Base-by-base conservation (phyloP, 768 basidiomycete genomes). In the Suillus occidentalis region DNA sequence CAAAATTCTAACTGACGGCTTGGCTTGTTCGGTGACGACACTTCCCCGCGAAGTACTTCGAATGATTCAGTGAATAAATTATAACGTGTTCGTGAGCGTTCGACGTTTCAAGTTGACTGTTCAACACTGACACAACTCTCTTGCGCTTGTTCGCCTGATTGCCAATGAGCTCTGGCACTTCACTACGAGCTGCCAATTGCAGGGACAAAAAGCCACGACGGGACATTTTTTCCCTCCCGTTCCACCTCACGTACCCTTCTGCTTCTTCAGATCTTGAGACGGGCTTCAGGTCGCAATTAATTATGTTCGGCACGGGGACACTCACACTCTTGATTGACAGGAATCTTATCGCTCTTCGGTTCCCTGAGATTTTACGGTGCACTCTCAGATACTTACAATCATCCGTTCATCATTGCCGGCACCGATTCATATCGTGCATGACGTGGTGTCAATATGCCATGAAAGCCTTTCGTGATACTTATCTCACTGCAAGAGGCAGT, bases 321-420 rank as follows among this genome's bases (percentile, higher is more conserved):
- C 47, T 31, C 10, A 14, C 37, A 59, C 4, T 31, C 10, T 18
- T 42, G 40, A 28, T 59, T 42, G 10, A 42, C 25, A 59, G 18
- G 3, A 59, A 42, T 42, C 40, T 59, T 42, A 59, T 59, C 39
- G 39, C 22, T 59, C 25, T 42, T 42, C 58, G 58, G 40, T 59
- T 59, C 40, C 58, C 6, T 31, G 39, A 1, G 39, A 36, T 16
- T 40, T 59, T 28, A 20, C 39, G 58, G 18, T 59, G 39, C 16
- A 28, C 39, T 22, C 22, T 36, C 36, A 22, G 22, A 59, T 42
- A 4, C 9, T 14, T 18, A 28, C 16, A 9, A 12, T 39, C 28
- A 59, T 59, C 25, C 25, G 40, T 42, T 59, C 39, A 39, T 28
- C 16, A 13, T 28, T 43, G 25, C 25, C 39, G 58, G 37, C 58